These are phyloP conservation scores for Cairneyella variabilis DNA, from an alignment of 495 filamentous ascomycete genomes.

Conservation along the genomic window DNA sequence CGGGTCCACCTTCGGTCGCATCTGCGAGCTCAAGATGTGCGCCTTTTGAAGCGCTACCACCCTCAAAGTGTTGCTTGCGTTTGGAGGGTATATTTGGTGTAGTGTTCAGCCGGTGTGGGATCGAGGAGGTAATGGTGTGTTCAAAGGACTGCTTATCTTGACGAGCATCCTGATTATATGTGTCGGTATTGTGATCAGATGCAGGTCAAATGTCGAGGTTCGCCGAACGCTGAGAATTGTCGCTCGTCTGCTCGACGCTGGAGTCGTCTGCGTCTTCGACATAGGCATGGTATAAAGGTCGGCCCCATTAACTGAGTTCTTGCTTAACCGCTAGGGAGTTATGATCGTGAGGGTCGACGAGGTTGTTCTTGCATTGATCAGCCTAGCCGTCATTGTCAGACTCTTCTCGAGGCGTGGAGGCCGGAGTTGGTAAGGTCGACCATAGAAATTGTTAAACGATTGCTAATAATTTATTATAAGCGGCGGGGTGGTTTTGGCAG, in stretches of 20 bases:
- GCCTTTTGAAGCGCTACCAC: slow-evolving; percentile 8
- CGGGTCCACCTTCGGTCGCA: background rate
- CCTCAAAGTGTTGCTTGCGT: slow-evolving; percentile 13
- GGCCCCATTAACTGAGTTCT: too few relatives aligned
- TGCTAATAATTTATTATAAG: too few relatives aligned
- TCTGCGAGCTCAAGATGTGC: slow-evolving; percentile 11
- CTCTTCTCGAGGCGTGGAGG: too few relatives aligned
- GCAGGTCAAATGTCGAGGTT: slow-evolving; percentile 10
- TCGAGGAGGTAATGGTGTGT: slow-evolving; percentile 14
- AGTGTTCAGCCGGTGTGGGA: slow-evolving; percentile 10
- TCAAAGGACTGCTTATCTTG: slow-evolving; percentile 8
- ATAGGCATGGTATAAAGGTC: too few relatives aligned
- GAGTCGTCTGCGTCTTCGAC: slow-evolving; percentile 13
- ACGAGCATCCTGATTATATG: slow-evolving; percentile 12
- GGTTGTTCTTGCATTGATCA: too few relatives aligned
- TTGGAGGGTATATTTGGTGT: slow-evolving; percentile 6
- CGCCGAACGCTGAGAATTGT: slow-evolving; percentile 14
- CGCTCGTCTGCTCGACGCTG: slow-evolving; percentile 5
- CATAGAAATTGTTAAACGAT: too few relatives aligned
- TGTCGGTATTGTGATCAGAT: slow-evolving; percentile 14
- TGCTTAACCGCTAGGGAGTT: too few relatives aligned
- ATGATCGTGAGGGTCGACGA: too few relatives aligned
- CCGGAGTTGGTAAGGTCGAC: too few relatives aligned
- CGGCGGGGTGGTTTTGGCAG: too few relatives aligned
- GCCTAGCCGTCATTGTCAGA: too few relatives aligned